Evolutionary conservation across 2,329 filamentous ascomycete species (phyloP), one percentile per base, ranked within the genome.

Genomic region (Alternaria gansuensis): DNA sequence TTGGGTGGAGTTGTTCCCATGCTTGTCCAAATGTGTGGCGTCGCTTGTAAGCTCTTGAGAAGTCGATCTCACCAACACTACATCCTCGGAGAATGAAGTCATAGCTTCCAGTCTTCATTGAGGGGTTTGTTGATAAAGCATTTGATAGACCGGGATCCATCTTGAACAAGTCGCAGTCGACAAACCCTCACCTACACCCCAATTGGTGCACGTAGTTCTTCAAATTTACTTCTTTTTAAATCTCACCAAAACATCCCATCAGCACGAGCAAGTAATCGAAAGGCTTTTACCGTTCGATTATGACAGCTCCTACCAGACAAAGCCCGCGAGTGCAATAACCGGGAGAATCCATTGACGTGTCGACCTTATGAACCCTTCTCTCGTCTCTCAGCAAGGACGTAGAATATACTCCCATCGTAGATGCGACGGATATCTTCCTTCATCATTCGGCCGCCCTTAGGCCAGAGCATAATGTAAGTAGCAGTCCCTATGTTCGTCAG

Each of bases 371-470:
- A 34, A 28, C 33, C 29, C 21, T 37, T 54, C 43, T 59, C 51
- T 14, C 57, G 57, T 43, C 46, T 60, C 39, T 55, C 69, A 2
- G 71, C 70, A 48, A 71, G 63, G 6, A 49, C 64, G 31, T 82
- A 81, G 60, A 83, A 85, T 41, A 84, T 77, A 66, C 82, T 83
- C 5, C 84, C 83, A 67, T 85, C 82, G 63, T 81, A 85, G 6
- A 85, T 74, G 10, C 79, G 68, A 21, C 83, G 70, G 10, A 85
- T 78, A 53, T 88, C 85, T 40, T 88, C 84, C 72, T 88, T 88
- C 67, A 74, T 79, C 74, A 87, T 80, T 48, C 77, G 76, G 0
- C 85, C 85, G 66, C 88, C 83, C 34, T 81, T 79, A 0, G 85
- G 84, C 82, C 81, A 83, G 4, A 86, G 73, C 48, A 88, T 75